phyloP scores from a whole-genome alignment of 768 basidiomycete genomes.

The Suillus subaureus region DNA sequence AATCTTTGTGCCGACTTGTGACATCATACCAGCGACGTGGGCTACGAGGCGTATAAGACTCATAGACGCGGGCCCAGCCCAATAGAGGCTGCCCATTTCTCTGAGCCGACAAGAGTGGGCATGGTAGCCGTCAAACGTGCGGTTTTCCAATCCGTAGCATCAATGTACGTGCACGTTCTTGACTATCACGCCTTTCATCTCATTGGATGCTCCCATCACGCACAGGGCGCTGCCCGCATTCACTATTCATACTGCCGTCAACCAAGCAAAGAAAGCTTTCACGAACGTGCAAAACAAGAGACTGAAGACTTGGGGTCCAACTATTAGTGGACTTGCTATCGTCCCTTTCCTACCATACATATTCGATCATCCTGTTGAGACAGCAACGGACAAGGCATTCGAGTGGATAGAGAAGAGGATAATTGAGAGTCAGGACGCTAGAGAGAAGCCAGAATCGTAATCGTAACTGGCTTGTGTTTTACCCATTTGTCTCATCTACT shows the following conservation, averaged over 20 bases:
- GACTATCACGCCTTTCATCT: slow-evolving; percentile 3
- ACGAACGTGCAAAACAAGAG: slow-evolving; percentile 56
- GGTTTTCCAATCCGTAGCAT: slow-evolving; percentile 79
- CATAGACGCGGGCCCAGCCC: slow-evolving; percentile 66
- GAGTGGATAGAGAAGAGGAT: slow-evolving; percentile 67
- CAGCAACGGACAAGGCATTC: slow-evolving; percentile 65
- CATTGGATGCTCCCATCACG: slow-evolving; percentile 3
- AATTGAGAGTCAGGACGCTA: slow-evolving; percentile 40
- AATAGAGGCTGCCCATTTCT: slow-evolving; percentile 67
- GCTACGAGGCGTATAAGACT: slow-evolving; percentile 82
- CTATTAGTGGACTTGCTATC: slow-evolving; percentile 68
- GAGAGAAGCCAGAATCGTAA: slow-evolving; percentile 37
- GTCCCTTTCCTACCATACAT: slow-evolving; percentile 76
- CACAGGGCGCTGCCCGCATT: slow-evolving; percentile 79
- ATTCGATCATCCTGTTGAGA: slow-evolving; percentile 81
- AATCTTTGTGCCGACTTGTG: not conserved
- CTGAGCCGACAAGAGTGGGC: slow-evolving; percentile 68
- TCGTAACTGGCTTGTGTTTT: not conserved
- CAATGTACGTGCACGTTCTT: slow-evolving; percentile 56
- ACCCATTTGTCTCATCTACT: not conserved
- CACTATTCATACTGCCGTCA: slow-evolving; percentile 83
- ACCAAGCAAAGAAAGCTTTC: slow-evolving; percentile 70
- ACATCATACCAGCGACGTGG: slow-evolving; percentile 53
- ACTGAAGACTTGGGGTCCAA: slow-evolving; percentile 75
- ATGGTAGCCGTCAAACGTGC: slow-evolving; percentile 77